Base-by-base conservation (phyloP, 306 rosid genomes). In the Corylus heterophylla region DNA sequence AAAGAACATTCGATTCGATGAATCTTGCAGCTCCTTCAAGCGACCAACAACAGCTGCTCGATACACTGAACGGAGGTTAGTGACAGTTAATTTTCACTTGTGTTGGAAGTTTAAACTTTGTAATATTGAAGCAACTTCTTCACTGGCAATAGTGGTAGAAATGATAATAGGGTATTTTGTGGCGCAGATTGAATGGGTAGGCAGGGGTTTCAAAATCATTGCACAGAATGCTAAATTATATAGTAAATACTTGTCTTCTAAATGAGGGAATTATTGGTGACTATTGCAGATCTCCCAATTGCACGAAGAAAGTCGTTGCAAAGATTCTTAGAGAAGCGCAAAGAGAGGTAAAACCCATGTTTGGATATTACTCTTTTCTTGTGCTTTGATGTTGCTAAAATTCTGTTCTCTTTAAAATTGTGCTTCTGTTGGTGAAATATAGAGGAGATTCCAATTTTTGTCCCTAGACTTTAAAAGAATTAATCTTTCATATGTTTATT, bases 251-350 rank as follows among this genome's bases (percentile, higher is more conserved):
- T 25, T 25, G 25, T 25, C 37, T 42, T 59, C 29, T 29, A 12
- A 59, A 22, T 27, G 12, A 4, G 13, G 66, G 66, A 42, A 67
- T 42, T 42, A 18, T 67, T 39, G 29, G 22, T 67, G 16, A 9
- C 39, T 54, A 29, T 8, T 47, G 76, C 87, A 88, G 91, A 83
- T 79, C 81, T 88, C 31, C 91, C 91, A 1, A 81, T 88, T 79
- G 77, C 76, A 2, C 88, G 91, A 35, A 18, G 42, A 4, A 86
- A 81, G 31, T 88, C 91, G 14, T 80, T 88, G 48, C 86, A 86
- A 63, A 83, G 89, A 74, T 88, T 88, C 51, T 73, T 88, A 48
- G 91, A 81, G 83, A 88, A 86, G 74, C 91, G 91, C 54, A 88
- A 77, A 70, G 89, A 86, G 81, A 88, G 91, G 91, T 88, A 83